phyloP scores from a whole-genome alignment of 306 rosid genomes.

The Casuarina glauca region DNA sequence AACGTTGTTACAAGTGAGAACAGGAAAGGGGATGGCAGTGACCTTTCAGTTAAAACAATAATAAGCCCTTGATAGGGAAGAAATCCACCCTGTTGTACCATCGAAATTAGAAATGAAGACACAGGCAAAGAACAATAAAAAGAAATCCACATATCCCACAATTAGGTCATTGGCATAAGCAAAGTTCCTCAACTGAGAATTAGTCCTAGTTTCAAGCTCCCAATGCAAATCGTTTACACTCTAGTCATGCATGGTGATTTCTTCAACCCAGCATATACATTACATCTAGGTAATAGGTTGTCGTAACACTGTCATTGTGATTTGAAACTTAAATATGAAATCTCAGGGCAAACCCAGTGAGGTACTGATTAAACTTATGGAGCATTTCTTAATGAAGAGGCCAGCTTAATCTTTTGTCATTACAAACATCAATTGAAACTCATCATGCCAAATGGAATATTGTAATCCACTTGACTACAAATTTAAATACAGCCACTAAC shows the following conservation, averaged over 20 bases:
- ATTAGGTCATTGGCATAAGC: slow-evolving; percentile 10
- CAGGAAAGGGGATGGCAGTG: slow-evolving; percentile 21
- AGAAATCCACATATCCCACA: slow-evolving; percentile 1
- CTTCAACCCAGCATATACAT: background rate
- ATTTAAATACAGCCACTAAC: background rate
- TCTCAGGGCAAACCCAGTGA: background rate
- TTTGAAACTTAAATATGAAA: slow-evolving; percentile 12
- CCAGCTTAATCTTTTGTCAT: slow-evolving; percentile 10
- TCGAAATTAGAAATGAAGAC: slow-evolving; percentile 15
- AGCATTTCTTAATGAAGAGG: background rate
- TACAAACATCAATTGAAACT: slow-evolving; percentile 18
- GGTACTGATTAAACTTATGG: background rate
- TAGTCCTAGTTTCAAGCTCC: background rate
- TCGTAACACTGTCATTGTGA: background rate
- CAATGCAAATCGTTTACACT: slow-evolving; percentile 5
- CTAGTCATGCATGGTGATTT: background rate
- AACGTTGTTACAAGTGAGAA: slow-evolving; percentile 20
- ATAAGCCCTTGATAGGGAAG: slow-evolving; percentile 15
- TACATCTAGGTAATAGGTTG: background rate
- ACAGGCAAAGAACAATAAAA: slow-evolving; percentile 1
- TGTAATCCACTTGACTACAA: slow-evolving; percentile 6
- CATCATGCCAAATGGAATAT: slow-evolving; percentile 21
- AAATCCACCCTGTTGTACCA: slow-evolving; percentile 14
- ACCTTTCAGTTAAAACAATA: slow-evolving; percentile 12
- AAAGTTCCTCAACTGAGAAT: slow-evolving; percentile 6